Base-by-base conservation (phyloP, 108 stramenopile species). In the Stephanodiscus minutulus region DNA sequence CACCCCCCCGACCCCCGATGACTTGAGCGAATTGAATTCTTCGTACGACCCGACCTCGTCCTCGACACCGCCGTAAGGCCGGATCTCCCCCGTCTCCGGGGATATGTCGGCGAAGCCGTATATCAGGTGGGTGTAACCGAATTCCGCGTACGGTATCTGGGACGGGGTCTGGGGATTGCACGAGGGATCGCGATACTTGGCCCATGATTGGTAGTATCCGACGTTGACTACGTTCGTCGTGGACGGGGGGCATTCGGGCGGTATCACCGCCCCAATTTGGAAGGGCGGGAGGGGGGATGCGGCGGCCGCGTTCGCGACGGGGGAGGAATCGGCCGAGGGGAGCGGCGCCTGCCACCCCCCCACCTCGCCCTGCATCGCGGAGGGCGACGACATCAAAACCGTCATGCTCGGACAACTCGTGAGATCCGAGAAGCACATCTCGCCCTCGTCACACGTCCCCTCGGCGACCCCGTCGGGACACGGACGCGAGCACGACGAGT, bases 171-270 rank as follows among this genome's bases (percentile, higher is more conserved):
- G 24, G 5, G 68, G 76, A 57, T 77, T 33, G 54, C 76, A 77
- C 20, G 7, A 1, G 28, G 59, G 21, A 1, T 54, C 28, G 5
- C 76, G 76, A 36, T 70, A 77, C 7, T 60, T 69, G 29, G 76
- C 35, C 76, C 76, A 77, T 20, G 68, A 70, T 77, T 77, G 76
- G 35, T 77, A 77, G 54, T 77, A 77, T 31, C 68, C 76, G 10
- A 77, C 35, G 17, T 64, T 50, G 50, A 77, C 69, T 7, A 61
- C 39, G 66, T 68, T 52, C 47, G 43, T 37, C 50, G 52, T 53
- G 25, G 66, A 13, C 22, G 66, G 1, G 29, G 63, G 55, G 29
- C 72, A 65, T 41, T 55, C 27, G 25, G 64, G n/a, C 0, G 72
- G 56, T 3, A 65, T 50, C 7, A n/a, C 44, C 12, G 62, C 9